phyloP scores from a whole-genome alignment of 306 rosid species.

The Castanea sativa region DNA sequence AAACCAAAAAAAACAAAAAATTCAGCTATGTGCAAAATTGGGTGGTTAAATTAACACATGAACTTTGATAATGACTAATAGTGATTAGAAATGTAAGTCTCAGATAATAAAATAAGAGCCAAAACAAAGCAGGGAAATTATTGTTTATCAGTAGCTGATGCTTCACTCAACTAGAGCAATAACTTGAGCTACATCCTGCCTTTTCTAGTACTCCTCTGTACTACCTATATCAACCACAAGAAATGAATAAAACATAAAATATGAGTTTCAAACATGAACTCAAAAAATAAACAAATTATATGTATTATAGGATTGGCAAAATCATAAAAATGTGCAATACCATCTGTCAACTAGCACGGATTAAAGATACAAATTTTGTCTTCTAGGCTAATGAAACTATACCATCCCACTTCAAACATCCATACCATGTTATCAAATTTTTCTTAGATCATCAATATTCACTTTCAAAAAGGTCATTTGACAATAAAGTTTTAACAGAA shows the following conservation, averaged over 20 bases:
- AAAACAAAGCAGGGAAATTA: too few species aligned
- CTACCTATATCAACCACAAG: constrained; percentile 57
- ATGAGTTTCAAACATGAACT: constrained; percentile 3
- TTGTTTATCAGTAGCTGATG: constrained; percentile 2
- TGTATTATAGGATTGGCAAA: neutral
- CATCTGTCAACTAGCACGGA: constrained; percentile 8
- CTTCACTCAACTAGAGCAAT: constrained; percentile 67
- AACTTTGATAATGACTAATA: neutral
- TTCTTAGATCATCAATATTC: neutral
- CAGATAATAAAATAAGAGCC: neutral
- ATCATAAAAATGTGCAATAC: neutral
- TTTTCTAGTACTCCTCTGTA: constrained; percentile 91
- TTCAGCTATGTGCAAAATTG: too few species aligned
- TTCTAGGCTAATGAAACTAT: neutral
- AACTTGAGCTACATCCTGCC: constrained; percentile 90
- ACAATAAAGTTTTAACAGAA: neutral
- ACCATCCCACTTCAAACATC: too few species aligned
- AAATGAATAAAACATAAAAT: constrained; percentile 10
- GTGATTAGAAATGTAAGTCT: neutral
- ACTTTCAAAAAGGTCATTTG: neutral
- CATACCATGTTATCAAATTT: neutral
- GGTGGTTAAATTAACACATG: neutral
- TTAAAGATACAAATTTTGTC: neutral
- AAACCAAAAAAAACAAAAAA: too few species aligned
- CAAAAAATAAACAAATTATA: too few species aligned